These are phyloP conservation scores for Forsythia suspensa DNA, from an alignment of 257 asterid genomes.

Conservation along the genomic window DNA sequence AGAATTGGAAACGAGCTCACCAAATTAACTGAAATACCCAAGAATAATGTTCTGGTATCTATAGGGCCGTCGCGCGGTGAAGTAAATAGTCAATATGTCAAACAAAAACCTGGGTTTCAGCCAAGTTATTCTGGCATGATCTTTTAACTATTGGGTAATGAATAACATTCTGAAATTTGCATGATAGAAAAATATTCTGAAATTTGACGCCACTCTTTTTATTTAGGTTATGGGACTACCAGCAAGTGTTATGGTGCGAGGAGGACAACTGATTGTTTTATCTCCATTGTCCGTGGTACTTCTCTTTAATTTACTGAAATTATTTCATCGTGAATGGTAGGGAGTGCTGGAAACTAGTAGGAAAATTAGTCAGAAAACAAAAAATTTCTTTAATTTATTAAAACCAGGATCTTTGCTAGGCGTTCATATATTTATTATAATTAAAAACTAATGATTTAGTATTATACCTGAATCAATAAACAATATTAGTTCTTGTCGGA, in stretches of 20 bases:
- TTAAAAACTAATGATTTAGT: no score
- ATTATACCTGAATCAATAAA: no score
- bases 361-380: no score
- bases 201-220: neutral
- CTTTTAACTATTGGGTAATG: neutral
- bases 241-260: neutral
- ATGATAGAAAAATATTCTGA: no score
- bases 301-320: neutral
- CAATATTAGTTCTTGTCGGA: no score
- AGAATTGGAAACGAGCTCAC: constrained; percentile 19
- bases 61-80: neutral
- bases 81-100: neutral
- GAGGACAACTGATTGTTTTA: neutral
- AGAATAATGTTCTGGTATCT: neutral
- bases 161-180: neutral
- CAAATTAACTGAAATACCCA: neutral
- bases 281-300: neutral
- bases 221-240: neutral
- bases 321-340: neutral
- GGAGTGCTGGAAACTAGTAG: no score
- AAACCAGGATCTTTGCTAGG: no score
- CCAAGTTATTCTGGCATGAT: neutral
- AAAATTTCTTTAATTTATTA: no score
- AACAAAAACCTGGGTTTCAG: neutral
- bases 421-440: no score